These are phyloP conservation scores for Prosopis cineraria DNA, from an alignment of 306 rosid genomes.

Conservation along the genomic window DNA sequence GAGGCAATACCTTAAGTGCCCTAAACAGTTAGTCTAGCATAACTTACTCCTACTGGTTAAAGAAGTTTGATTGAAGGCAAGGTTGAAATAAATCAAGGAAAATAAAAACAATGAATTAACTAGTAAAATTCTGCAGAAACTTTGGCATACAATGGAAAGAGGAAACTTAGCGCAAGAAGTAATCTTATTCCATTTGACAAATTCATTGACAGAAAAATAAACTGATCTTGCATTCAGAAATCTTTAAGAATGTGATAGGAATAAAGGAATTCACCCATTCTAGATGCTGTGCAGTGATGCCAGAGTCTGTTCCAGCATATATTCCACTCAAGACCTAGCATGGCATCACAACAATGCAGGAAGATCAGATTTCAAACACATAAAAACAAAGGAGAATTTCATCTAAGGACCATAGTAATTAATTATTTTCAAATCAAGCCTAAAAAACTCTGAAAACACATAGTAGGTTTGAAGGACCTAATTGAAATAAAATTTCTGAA, in stretches of 20 bases:
- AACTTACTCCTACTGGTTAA: neutral
- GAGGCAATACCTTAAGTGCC: neutral
- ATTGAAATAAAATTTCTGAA: too few species aligned
- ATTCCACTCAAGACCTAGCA: conserved; percentile 86
- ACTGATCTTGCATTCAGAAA: conserved; percentile 9
- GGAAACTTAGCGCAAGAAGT: neutral
- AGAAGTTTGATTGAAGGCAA: conserved; percentile 9
- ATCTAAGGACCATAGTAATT: too few species aligned
- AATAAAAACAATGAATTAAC: neutral
- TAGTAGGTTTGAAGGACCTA: too few species aligned
- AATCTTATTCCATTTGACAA: neutral
- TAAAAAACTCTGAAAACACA: too few species aligned
- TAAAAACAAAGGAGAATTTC: conserved; percentile 11
- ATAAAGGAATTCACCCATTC: conserved; percentile 69
- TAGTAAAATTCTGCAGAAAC: neutral
- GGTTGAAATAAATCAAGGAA: conserved; percentile 27
- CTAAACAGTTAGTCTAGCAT: neutral
- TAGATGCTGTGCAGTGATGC: conserved; percentile 92
- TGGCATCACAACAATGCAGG: conserved; percentile 1
- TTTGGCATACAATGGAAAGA: neutral
- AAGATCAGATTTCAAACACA: conserved; percentile 4
- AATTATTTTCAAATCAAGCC: too few species aligned
- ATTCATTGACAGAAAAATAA: conserved; percentile 2
- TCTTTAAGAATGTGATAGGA: conserved; percentile 4
- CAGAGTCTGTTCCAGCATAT: conserved; percentile 80